Percentiles rank a stretch among this genome's conserved stretches.
phyloP scores from a whole-genome alignment of 2,329 filamentous ascomycete genomes.

The Alternaria ventricosa region DNA sequence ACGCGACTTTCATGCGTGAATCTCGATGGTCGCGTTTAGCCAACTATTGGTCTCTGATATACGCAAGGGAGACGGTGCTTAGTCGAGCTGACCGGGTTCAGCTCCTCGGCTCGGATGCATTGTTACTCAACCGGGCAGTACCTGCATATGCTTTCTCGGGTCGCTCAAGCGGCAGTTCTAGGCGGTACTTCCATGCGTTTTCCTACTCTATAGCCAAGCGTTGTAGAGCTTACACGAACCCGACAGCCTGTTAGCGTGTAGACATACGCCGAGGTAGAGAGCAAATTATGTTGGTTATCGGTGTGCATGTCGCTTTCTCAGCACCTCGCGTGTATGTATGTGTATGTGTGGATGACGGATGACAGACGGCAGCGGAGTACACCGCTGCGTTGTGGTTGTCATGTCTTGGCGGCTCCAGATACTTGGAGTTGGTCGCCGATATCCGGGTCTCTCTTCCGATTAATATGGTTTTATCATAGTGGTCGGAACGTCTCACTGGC shows the following conservation, averaged over 20 bases:
- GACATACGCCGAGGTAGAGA: not conserved
- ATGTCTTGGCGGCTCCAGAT: not conserved
- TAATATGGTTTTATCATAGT: not conserved
- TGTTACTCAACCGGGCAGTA: not conserved
- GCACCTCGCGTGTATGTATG: not conserved
- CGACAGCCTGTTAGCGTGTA: not conserved
- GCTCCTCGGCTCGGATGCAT: not conserved
- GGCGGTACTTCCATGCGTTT: not conserved
- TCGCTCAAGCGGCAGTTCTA: not conserved
- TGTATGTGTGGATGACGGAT: not conserved
- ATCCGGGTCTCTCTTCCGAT: not conserved
- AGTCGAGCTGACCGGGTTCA: not conserved
- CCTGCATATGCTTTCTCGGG: not conserved
- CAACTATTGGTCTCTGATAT: not conserved
- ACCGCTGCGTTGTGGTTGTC: not conserved
- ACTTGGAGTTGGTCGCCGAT: not conserved
- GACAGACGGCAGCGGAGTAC: not conserved
- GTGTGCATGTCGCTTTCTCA: not conserved
- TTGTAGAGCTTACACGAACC: not conserved
- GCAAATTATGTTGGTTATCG: not conserved
- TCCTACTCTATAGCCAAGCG: not conserved
- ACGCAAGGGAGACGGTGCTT: not conserved
- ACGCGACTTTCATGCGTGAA: not conserved
- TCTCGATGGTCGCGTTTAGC: not conserved
- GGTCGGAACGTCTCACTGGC: not conserved